Evolutionary conservation across 2,329 filamentous ascomycete species (phyloP).

Genomic region (Clonostachys byssicola): DNA sequence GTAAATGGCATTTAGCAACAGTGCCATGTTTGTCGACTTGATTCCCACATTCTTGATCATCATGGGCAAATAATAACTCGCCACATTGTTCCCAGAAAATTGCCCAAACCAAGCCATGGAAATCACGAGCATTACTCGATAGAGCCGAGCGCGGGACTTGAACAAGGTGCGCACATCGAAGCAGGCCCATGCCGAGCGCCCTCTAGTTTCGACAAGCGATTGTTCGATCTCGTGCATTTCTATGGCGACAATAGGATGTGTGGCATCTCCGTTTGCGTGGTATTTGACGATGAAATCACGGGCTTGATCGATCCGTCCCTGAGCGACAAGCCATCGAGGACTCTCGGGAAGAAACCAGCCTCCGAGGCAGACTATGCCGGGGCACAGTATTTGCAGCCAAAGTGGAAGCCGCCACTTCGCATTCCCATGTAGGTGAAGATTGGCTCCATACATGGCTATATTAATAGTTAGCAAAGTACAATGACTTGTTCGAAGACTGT

Average conservation of each 20-base stretch:
- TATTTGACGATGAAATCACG: slow-evolving; percentile 25
- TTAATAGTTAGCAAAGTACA: not conserved
- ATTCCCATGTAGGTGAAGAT: slow-evolving; percentile 8
- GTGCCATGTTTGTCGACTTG: slow-evolving; percentile 25
- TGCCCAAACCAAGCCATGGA: slow-evolving; percentile 33
- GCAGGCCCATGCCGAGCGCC: slow-evolving; percentile 24
- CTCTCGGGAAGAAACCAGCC: slow-evolving; percentile 25
- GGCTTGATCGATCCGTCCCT: slow-evolving; percentile 21
- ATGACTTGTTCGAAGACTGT: no score
- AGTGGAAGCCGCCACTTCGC: slow-evolving; percentile 23
- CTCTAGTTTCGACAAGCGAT: slow-evolving; percentile 8
- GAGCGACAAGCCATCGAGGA: slow-evolving; percentile 19
- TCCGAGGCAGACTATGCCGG: slow-evolving; percentile 16
- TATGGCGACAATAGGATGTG: slow-evolving; percentile 27
- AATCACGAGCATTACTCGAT: slow-evolving; percentile 28
- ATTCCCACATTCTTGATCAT: slow-evolving; percentile 29
- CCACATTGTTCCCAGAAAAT: slow-evolving; percentile 26
- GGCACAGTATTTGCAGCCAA: slow-evolving; percentile 25
- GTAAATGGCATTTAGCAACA: slow-evolving; percentile 30
- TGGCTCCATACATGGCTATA: slow-evolving; percentile 11
- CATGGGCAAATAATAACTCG: slow-evolving; percentile 23
- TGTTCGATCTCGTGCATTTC: slow-evolving; percentile 29
- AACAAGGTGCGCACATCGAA: slow-evolving; percentile 26
- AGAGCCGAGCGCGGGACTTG: slow-evolving; percentile 24
- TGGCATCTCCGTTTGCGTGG: slow-evolving; percentile 29